phyloP scores from a whole-genome alignment of 139 green algal species.

The Chlamydomonas schloesseri region DNA sequence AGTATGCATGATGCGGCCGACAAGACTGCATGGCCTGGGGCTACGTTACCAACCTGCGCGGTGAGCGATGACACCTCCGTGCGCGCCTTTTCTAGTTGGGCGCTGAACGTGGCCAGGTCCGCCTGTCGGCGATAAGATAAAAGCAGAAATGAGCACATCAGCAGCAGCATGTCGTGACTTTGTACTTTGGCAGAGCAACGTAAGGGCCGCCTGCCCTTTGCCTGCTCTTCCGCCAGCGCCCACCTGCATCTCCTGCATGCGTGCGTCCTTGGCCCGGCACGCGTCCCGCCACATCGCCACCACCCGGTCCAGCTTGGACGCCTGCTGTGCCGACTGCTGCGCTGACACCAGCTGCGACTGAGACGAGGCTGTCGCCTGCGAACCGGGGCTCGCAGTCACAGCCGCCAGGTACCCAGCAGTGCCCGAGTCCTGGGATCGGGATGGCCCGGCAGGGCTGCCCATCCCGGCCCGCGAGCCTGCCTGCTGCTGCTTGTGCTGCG shows the following conservation, averaged over 20 bases:
- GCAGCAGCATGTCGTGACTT: too few species aligned
- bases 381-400: not conserved
- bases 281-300: constrained; percentile 39
- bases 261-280: constrained; percentile 31
- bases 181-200: too few species aligned
- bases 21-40: not conserved
- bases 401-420: too few species aligned
- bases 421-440: too few species aligned
- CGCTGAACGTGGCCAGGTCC: constrained; percentile 8
- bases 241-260: constrained; percentile 40
- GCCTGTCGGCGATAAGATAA: not conserved
- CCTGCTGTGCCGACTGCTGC: constrained; percentile 16
- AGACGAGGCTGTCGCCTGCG: not conserved
- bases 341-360: constrained; percentile 2
- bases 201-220: too few species aligned
- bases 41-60: not conserved
- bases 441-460: too few species aligned
- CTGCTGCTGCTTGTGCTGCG: not conserved
- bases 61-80: not conserved
- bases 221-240: too few species aligned
- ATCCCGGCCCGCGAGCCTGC: too few species aligned
- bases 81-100: constrained; percentile 17
- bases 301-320: constrained; percentile 36
- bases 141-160: too few species aligned
- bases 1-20: too few species aligned